A percentile compares a stretch with the other conserved stretches of the same genome.
Evolutionary conservation across 2,329 filamentous ascomycete species (phyloP).

Genomic region (Cladobotryum mycophilum): DNA sequence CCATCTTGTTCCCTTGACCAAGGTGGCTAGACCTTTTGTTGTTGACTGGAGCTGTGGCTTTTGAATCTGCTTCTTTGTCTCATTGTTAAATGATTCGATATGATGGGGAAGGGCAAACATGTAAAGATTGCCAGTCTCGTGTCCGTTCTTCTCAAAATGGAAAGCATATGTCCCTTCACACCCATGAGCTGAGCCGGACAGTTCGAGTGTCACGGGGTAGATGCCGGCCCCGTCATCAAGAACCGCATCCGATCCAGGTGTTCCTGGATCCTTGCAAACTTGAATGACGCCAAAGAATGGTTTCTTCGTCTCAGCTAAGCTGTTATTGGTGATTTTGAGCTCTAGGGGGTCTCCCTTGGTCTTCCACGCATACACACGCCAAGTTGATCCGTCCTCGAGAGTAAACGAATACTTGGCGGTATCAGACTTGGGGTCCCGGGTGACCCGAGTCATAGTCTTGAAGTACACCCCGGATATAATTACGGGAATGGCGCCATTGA

Average conservation of each 20-base stretch:
- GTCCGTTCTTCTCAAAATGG: constrained; percentile 64
- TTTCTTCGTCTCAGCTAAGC: constrained; percentile 55
- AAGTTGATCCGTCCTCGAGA: constrained; percentile 65
- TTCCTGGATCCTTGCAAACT: constrained; percentile 67
- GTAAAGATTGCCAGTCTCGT: constrained; percentile 53
- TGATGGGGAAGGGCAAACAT: constrained; percentile 93
- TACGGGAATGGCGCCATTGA: constrained; percentile 61
- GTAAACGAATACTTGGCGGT: constrained; percentile 70
- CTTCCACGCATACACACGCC: constrained; percentile 73
- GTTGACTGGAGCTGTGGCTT: constrained; percentile 66
- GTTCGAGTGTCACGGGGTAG: constrained; percentile 58
- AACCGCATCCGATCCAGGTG: constrained; percentile 50
- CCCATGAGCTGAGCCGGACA: constrained; percentile 58
- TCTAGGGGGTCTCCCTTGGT: constrained; percentile 54
- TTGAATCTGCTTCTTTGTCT: constrained; percentile 43
- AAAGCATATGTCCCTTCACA: constrained; percentile 66
- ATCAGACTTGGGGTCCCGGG: constrained; percentile 51
- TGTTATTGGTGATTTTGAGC: constrained; percentile 62
- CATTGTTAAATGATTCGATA: constrained; percentile 61
- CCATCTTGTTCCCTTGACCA: constrained; percentile 67
- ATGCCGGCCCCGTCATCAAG: constrained; percentile 73
- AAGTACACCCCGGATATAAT: constrained; percentile 74
- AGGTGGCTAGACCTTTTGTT: constrained; percentile 75
- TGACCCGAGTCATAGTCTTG: constrained; percentile 54
- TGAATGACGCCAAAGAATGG: constrained; percentile 77